Evolutionary conservation across 805 yeast genomes (phyloP), one percentile per base, ranked within the genome.

Genomic region (Candida peoriensis): DNA sequence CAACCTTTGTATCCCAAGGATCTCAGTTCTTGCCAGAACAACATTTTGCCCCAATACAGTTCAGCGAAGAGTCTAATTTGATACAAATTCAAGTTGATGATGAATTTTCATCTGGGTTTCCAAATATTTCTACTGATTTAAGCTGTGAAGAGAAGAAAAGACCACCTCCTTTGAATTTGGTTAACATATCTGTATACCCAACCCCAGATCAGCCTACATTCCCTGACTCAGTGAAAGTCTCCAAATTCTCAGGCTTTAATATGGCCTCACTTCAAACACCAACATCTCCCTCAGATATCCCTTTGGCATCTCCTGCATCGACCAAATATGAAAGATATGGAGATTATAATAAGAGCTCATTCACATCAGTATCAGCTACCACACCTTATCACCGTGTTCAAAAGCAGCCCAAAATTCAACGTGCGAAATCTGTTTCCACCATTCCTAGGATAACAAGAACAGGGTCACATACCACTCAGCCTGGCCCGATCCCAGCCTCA

Each of bases 401-500:
- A 21, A 28, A 28, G 19, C 18, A 25, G 18, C 13, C n/a, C 2
- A 17, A 13, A 11, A 43, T 39, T 29, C 25, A 38, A 10, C 32
- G 50, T 8, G 37, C 46, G 9, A 38, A 30, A 8, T 45, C 47
- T 12, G 44, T 34, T 8, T 47, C 50, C 16, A 33, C 31, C 20
- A 28, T 40, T 12, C 25, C 30, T 21, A 16, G 17, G 16, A 12
- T 30, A 8, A 8, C 23, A 11, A 39, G 20, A 21, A 15, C 16
- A 17, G 40, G 39, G 3, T 11, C 24, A 12, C 43, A 47, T 16
- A 48, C 54, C 2, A 46, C 57, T 6, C 61, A 56, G 33, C 61
- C 62, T 2, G 64, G 64, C 8, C 64, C 63, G 11, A 53, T 59
- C 11, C 63, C 62, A 4, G 60, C 60, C 6, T 41, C 56, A 3